Conservation (phyloP, 768 basidiomycete species). For the Amanita inopinata region DNA sequence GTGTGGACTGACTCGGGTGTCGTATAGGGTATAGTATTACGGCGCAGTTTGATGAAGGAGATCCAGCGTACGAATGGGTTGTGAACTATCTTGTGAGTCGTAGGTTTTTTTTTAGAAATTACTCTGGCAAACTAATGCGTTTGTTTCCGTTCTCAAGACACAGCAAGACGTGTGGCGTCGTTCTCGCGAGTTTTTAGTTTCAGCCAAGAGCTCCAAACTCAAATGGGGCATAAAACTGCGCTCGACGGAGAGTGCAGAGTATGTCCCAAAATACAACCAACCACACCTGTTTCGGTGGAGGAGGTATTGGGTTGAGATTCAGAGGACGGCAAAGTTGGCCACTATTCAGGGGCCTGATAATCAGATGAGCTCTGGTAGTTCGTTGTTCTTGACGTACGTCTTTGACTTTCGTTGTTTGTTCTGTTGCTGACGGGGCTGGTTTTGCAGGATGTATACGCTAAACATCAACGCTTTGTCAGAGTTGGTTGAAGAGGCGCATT, state of each 20-base stretch:
- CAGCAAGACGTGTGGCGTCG: slow-evolving; percentile 35
- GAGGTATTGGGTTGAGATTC: slow-evolving; percentile 29
- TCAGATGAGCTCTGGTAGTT: slow-evolving; percentile 12
- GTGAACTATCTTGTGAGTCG: slow-evolving; percentile 29
- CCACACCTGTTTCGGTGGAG: slow-evolving; percentile 34
- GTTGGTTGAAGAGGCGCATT: slow-evolving; percentile 26
- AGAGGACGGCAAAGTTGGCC: slow-evolving; percentile 16
- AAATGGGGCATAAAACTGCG: slow-evolving; percentile 26
- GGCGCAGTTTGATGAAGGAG: slow-evolving; percentile 35
- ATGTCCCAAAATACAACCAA: slow-evolving; percentile 28
- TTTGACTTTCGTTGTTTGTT: too few species aligned
- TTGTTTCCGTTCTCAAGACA: too few species aligned
- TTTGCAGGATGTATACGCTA: slow-evolving; percentile 29
- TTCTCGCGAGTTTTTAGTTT: slow-evolving; percentile 30
- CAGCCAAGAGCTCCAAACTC: slow-evolving; percentile 28
- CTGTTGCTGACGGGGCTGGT: slow-evolving; percentile 25
- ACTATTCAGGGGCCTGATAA: too few species aligned
- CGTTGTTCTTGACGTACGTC: slow-evolving; percentile 24
- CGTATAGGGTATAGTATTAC: slow-evolving; percentile 32
- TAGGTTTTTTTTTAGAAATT: neutral
- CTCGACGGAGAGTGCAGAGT: slow-evolving; percentile 24
- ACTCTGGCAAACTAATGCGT: neutral
- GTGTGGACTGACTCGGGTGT: neutral
- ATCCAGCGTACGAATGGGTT: slow-evolving; percentile 42
- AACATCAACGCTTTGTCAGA: slow-evolving; percentile 25